phyloP scores from a whole-genome alignment of 768 basidiomycete genomes.

The Pholiota conissans region DNA sequence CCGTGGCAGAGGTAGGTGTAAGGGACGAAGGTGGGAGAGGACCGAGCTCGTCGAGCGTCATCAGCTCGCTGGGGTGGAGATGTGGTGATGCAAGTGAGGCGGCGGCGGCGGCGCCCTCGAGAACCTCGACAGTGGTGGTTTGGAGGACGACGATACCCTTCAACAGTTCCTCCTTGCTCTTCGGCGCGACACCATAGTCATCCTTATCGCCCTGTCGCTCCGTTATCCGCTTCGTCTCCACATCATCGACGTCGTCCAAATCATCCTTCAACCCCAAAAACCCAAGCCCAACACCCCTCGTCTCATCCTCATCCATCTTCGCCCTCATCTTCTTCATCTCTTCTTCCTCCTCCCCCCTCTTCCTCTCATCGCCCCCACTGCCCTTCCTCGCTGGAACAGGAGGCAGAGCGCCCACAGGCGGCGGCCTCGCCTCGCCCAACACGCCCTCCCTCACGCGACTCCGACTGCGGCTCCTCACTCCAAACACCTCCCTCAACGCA shows the following conservation, averaged over 20 bases:
- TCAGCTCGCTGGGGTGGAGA: slow-evolving; percentile 5
- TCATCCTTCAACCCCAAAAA: neutral
- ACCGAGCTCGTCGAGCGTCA: slow-evolving; percentile 20
- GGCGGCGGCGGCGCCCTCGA: neutral
- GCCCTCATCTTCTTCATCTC: neutral
- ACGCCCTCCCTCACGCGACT: slow-evolving; percentile 3
- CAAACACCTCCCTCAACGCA: slow-evolving; percentile 22
- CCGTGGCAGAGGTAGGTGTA: too few relatives aligned
- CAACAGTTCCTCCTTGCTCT: neutral
- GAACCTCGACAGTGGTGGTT: neutral
- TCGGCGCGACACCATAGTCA: neutral
- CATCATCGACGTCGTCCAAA: neutral
- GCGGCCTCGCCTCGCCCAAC: slow-evolving; percentile 3
- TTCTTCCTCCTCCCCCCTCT: neutral
- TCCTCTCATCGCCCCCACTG: neutral
- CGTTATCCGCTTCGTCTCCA: neutral
- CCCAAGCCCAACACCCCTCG: neutral
- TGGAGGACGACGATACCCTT: neutral
- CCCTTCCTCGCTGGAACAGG: slow-evolving; percentile 7
- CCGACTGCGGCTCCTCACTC: slow-evolving; percentile 12
- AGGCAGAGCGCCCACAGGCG: neutral
- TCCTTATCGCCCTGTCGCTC: too few relatives aligned
- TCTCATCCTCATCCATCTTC: neutral
- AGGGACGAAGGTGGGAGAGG: too few relatives aligned
- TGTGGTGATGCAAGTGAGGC: too few relatives aligned